Conservation (phyloP, 2,329 filamentous ascomycete species). For the Lecanoromycetidae sp. region DNA sequence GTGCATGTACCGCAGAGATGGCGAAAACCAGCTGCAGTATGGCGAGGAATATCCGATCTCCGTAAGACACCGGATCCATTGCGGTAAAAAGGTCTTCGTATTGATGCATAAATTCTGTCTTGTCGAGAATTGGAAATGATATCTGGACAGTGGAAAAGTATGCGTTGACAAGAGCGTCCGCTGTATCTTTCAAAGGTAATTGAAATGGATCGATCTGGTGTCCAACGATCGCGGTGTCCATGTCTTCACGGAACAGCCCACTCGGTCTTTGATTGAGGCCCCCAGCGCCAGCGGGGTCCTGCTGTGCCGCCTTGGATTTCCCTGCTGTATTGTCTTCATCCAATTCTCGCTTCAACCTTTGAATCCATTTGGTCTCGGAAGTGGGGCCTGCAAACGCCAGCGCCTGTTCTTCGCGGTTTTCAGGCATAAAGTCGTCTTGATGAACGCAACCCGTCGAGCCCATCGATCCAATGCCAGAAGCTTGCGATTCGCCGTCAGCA, state of each 20-base stretch:
- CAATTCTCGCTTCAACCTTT: slow-evolving; percentile 30
- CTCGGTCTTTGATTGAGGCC: slow-evolving; percentile 13
- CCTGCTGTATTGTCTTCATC: slow-evolving; percentile 23
- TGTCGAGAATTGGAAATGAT: slow-evolving; percentile 34
- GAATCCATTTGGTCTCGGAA: slow-evolving; percentile 36
- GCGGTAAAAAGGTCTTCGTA: slow-evolving; percentile 30
- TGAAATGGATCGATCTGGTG: slow-evolving; percentile 30
- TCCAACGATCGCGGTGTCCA: slow-evolving; percentile 30
- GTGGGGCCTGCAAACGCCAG: slow-evolving; percentile 36
- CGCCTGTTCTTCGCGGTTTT: slow-evolving; percentile 25
- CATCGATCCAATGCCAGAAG: slow-evolving; percentile 26
- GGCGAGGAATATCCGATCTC: slow-evolving; percentile 22
- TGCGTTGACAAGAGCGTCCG: slow-evolving; percentile 31
- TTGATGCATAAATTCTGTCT: slow-evolving; percentile 29
- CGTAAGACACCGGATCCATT: slow-evolving; percentile 28
- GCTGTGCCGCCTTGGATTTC: slow-evolving; percentile 16
- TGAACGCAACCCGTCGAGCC: slow-evolving; percentile 35
- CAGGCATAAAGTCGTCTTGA: slow-evolving; percentile 31
- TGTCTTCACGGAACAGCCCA: slow-evolving; percentile 33
- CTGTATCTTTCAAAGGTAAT: slow-evolving; percentile 30
- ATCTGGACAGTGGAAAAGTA: slow-evolving; percentile 33
- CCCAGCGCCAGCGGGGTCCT: neutral
- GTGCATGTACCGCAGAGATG: slow-evolving; percentile 32
- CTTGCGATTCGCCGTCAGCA: slow-evolving; percentile 13
- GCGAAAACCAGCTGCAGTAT: slow-evolving; percentile 37